phyloP scores from a whole-genome alignment of 768 basidiomycete genomes.

The Phylloporus rhodoxanthus region DNA sequence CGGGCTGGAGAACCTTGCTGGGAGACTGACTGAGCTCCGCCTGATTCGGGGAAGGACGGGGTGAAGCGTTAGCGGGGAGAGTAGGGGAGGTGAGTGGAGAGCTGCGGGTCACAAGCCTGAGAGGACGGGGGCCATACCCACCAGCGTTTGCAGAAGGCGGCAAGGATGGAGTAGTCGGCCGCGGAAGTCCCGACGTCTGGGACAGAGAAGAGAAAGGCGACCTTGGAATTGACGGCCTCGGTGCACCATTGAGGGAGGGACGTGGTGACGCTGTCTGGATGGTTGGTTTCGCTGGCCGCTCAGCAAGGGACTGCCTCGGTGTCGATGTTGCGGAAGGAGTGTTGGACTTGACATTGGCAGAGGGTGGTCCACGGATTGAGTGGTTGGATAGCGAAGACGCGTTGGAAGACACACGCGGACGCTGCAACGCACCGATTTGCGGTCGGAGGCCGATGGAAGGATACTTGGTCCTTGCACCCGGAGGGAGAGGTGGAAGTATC shows the following conservation, averaged over 20 bases:
- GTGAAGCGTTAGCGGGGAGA: neutral
- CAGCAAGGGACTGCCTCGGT: conserved; percentile 8
- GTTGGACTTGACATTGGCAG: conserved; percentile 5
- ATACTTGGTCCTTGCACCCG: conserved; percentile 12
- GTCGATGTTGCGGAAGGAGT: conserved; percentile 10
- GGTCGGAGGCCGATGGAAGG: conserved; percentile 17
- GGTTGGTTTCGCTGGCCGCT: conserved; percentile 5
- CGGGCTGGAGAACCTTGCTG: conserved; percentile 15
- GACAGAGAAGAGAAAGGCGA: conserved; percentile 16
- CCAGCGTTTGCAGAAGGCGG: neutral
- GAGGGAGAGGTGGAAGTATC: conserved; percentile 29
- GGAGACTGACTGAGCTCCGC: conserved; percentile 8
- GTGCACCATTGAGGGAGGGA: conserved; percentile 15
- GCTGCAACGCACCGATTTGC: conserved; percentile 7
- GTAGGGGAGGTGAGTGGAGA: conserved; percentile 8
- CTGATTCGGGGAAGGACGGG: conserved; percentile 1
- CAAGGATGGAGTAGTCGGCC: conserved; percentile 17
- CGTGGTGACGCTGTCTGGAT: conserved; percentile 10
- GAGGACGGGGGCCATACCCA: conserved; percentile 21
- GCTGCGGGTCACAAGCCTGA: conserved; percentile 22
- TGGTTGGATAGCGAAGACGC: conserved; percentile 20
- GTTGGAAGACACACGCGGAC: conserved; percentile 35
- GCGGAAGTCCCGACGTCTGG: conserved; percentile 14
- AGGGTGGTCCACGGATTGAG: conserved; percentile 11
- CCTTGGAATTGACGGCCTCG: conserved; percentile 26